phyloP scores from a whole-genome alignment of 129 eudicot species.

The Flaveria brownii region DNA sequence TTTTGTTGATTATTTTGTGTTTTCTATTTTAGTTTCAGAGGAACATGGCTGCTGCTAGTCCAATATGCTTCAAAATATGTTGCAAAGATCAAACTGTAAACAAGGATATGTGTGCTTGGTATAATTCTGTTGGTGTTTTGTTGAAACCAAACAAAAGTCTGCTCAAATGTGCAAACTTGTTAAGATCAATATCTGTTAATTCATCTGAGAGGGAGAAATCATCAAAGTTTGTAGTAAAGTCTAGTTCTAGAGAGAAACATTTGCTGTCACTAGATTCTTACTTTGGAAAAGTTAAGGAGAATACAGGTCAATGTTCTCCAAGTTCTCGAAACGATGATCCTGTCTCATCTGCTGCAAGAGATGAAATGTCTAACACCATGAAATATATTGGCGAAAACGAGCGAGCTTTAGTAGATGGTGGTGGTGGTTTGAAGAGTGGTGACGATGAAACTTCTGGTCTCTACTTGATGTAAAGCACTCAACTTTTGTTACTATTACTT shows the following conservation, averaged over 20 bases:
- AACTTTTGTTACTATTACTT: neutral
- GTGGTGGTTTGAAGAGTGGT: slow-evolving; percentile 36
- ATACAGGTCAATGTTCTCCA: slow-evolving; percentile 25
- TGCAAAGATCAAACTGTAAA: slow-evolving; percentile 32
- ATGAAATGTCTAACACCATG: slow-evolving; percentile 19
- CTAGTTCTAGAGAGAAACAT: slow-evolving; percentile 54
- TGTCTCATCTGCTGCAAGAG: slow-evolving; percentile 26
- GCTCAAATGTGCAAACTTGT: slow-evolving; percentile 22
- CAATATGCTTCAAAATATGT: slow-evolving; percentile 44
- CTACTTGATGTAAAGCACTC: slow-evolving; percentile 60
- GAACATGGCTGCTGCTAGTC: slow-evolving; percentile 54
- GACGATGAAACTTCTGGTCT: slow-evolving; percentile 56
- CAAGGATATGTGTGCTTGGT: slow-evolving; percentile 19
- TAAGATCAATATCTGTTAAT: slow-evolving; percentile 30
- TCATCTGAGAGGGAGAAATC: slow-evolving; percentile 33
- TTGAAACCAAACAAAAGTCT: slow-evolving; percentile 19
- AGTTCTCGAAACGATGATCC: slow-evolving; percentile 10
- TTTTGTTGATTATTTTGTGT: neutral
- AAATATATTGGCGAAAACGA: slow-evolving; percentile 21
- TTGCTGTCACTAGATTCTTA: slow-evolving; percentile 54
- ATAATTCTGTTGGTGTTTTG: slow-evolving; percentile 15
- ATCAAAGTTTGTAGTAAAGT: slow-evolving; percentile 26
- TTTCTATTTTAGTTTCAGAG: slow-evolving; percentile 22
- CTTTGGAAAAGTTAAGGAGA: slow-evolving; percentile 47
- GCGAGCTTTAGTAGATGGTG: slow-evolving; percentile 23